phyloP scores from a whole-genome alignment of 73 alveolate species.

The Tetrahymena borealis region DNA sequence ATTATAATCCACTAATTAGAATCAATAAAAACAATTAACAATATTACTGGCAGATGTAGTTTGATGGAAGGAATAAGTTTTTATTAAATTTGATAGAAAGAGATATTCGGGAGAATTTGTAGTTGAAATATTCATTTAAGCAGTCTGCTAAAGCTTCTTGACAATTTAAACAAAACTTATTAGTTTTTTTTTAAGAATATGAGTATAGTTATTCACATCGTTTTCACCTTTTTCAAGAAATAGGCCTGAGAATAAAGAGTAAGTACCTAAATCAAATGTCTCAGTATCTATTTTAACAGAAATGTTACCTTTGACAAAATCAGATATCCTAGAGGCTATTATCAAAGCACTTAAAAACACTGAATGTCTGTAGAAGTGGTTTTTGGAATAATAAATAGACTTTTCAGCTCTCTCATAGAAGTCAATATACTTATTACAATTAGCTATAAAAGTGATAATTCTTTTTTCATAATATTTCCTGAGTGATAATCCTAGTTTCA shows the following conservation, averaged over 20 bases:
- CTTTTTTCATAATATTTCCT: neutral
- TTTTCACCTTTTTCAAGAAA: neutral
- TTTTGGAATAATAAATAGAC: neutral
- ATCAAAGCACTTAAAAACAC: neutral
- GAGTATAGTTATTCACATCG: neutral
- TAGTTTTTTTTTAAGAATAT: neutral
- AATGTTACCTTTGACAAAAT: neutral
- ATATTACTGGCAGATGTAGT: neutral
- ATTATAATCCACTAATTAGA: neutral
- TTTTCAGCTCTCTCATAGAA: neutral
- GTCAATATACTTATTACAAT: neutral
- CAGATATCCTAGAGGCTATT: neutral
- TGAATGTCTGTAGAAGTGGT: neutral
- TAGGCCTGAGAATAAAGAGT: neutral
- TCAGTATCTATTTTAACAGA: neutral
- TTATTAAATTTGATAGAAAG: neutral
- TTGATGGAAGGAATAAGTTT: neutral
- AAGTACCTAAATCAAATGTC: neutral
- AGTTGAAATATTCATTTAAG: neutral
- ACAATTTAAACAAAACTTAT: neutral
- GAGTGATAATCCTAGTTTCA: neutral
- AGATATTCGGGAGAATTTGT: neutral
- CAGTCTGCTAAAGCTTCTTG: neutral
- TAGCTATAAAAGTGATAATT: neutral
- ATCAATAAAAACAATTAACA: neutral